Base-by-base conservation (phyloP, 2,329 filamentous ascomycete genomes). In the Lasiodiplodia hormozganensis region DNA sequence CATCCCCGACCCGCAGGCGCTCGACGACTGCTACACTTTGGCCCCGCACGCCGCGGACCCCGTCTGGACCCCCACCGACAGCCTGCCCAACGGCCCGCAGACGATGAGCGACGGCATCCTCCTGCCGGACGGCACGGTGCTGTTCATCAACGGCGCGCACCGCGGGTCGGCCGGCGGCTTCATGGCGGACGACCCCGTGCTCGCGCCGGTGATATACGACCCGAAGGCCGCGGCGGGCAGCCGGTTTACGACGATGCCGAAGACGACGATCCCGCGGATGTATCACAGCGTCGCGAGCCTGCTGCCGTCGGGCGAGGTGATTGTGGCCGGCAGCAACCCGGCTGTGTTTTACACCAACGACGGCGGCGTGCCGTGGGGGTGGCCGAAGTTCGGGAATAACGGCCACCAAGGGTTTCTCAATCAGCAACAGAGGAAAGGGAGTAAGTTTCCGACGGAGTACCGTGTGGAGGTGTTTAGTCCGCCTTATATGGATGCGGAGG, bases 311-410 rank as follows among this genome's bases (percentile, higher is more conserved):
- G 86, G 85, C 11, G 86, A 83, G 0, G 73, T 88, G 18, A 78
- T 88, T 74, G 74, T 88, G 47, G 81, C 85, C n/a, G 85, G 86
- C 23, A 85, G 83, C 34, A 87, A 87, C 71, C 86, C 86, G 0
- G 81, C 85, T 23, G 18, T 71, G 76, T 21, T 73, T 81, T 16
- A 78, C 80, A 69, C 74, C 76, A 0, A 69, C 76, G 40, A 74
- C 82, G 62, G 82, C 81, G 18, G 43, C 25, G 67, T 69, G 49
- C 52, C 51, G 2, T 10, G 18, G n/a, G 60, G 52, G 38, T 69
- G 67, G 67, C 67, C 67, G 8, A 31, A 28, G 43, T 69, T 69
- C 51, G n/a, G 52, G 25, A 69, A 69, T 21, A 65, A 69, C n/a
- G 67, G 67, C 2, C 58, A 65, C 34, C 2, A 6, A 1, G 60